A percentile compares a stretch with the other conserved stretches of the same genome.
Conservation (phyloP, 352 stramenopile genomes). For the Aphanomyces astaci region DNA sequence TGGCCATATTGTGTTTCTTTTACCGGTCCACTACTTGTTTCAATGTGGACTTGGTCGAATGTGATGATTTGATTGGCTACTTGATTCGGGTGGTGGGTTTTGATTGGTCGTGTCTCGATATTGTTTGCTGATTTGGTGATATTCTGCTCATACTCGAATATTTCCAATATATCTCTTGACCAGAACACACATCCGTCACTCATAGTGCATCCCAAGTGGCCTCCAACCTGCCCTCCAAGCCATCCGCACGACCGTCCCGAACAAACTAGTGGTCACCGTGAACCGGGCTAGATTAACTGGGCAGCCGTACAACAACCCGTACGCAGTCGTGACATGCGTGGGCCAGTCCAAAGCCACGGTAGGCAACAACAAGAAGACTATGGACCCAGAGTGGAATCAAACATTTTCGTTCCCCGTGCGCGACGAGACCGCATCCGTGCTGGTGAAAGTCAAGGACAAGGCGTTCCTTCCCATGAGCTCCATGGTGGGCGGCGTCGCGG, state of each 20-base stretch:
- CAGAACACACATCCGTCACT: too few species aligned
- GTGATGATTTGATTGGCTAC: too few species aligned
- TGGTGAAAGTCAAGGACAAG: conserved; percentile 63
- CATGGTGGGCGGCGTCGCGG: conserved; percentile 50
- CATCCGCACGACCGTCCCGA: conserved; percentile 77
- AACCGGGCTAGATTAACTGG: conserved; percentile 73
- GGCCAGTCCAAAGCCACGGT: conserved; percentile 84
- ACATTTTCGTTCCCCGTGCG: conserved; percentile 84
- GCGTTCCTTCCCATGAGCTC: conserved; percentile 69
- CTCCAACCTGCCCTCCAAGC: conserved; percentile 68
- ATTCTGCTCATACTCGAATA: too few species aligned
- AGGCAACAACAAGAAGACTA: conserved; percentile 81
- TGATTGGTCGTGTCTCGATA: too few species aligned
- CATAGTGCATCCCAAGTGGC: conserved; percentile 52
- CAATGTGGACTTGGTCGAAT: too few species aligned
- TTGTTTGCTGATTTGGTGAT: too few species aligned
- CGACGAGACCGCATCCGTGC: conserved; percentile 55
- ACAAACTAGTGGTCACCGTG: conserved; percentile 86
- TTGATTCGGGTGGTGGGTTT: too few species aligned
- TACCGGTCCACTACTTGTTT: too few species aligned
- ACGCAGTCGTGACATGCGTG: conserved; percentile 65
- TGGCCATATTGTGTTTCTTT: too few species aligned
- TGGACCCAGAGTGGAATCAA: conserved; percentile 87
- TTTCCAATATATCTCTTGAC: too few species aligned
- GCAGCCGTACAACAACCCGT: conserved; percentile 84